Evolutionary conservation across 495 filamentous ascomycete species (phyloP), one percentile per base, ranked within the genome.

Genomic region (Chaetomium tenue): DNA sequence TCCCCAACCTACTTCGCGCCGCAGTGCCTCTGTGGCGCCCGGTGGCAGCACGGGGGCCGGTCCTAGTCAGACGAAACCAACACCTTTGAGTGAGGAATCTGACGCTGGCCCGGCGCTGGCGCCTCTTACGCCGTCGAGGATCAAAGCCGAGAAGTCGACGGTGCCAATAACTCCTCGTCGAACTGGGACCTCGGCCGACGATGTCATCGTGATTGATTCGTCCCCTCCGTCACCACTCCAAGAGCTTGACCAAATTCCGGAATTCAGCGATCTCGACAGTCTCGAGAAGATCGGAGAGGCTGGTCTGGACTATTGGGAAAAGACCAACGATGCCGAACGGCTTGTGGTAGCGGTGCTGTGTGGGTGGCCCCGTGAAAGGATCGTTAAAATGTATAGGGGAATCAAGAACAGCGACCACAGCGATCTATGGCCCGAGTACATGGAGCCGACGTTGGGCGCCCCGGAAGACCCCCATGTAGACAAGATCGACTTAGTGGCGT

Each of bases 271-370:
- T 28, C 28, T 63, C 3, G 42, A 53, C 11, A 57, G 56, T 12
- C 50, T 70, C 5, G 28, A 63, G 37, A 58, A 53, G 7, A 72
- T 76, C 54, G 63, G 37, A 7, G 42, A 71, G 13, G 47, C 58
- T 5, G 73, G 73, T 13, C 5, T 39, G 3, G 28, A 61, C 11
- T 56, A 69, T 44, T 76, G 74, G 74, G 53, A 62, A 22, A 52
- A 58, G 12, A 23, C 33, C 22, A 20, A 33, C 16, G 74, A 76
- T 57, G 9, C 47, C 5, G 52, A 72, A 11, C 71, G 74, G 18
- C 65, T 76, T 13, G 55, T 74, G 12, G 58, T 71, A 56, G 65
- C 68, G 9, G 54, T 69, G 2, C 42, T 76, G 4, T 70, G 26
- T 37, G 47, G 44, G 20, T 68, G 58, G 69, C 47, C 48, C 22